phyloP scores from a whole-genome alignment of 75 land plant genomes.

The Isoetes taiwanensis region DNA sequence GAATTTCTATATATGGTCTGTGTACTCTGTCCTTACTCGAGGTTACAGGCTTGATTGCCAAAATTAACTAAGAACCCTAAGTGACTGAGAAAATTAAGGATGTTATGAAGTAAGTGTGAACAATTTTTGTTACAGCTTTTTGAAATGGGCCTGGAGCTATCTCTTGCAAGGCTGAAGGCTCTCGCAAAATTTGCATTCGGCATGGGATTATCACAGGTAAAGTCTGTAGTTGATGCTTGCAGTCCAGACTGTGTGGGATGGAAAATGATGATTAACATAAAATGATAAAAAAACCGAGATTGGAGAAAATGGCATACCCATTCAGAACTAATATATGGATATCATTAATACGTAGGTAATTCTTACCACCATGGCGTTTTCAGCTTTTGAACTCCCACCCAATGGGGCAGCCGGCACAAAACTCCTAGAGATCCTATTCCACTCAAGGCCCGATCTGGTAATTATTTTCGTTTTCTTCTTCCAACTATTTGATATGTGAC shows the following conservation, averaged over 20 bases:
- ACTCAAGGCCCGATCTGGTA: conserved; percentile 89
- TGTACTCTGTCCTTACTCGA: not conserved
- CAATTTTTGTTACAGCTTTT: conserved; percentile 46
- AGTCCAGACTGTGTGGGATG: not conserved
- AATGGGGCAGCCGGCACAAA: conserved; percentile 92
- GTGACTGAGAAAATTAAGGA: not conserved
- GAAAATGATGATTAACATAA: not conserved
- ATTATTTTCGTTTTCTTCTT: conserved; percentile 4
- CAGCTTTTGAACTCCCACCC: conserved; percentile 98
- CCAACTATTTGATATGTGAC: not conserved
- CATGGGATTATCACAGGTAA: conserved; percentile 89
- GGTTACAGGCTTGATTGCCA: no score
- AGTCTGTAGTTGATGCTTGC: not conserved
- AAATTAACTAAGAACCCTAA: no score
- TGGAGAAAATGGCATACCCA: not conserved
- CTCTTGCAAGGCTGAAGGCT: conserved; percentile 80
- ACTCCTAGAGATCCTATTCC: conserved; percentile 70
- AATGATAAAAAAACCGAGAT: not conserved
- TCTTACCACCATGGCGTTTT: conserved; percentile 86
- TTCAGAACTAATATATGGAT: not conserved
- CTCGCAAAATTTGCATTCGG: conserved; percentile 97
- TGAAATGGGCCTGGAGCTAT: conserved; percentile 98
- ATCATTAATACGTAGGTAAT: conserved; percentile 34
- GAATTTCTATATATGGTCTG: no score
- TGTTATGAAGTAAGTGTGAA: not conserved